Conservation (phyloP, 2,329 filamentous ascomycete species). For the Exophiala oligosperma region DNA sequence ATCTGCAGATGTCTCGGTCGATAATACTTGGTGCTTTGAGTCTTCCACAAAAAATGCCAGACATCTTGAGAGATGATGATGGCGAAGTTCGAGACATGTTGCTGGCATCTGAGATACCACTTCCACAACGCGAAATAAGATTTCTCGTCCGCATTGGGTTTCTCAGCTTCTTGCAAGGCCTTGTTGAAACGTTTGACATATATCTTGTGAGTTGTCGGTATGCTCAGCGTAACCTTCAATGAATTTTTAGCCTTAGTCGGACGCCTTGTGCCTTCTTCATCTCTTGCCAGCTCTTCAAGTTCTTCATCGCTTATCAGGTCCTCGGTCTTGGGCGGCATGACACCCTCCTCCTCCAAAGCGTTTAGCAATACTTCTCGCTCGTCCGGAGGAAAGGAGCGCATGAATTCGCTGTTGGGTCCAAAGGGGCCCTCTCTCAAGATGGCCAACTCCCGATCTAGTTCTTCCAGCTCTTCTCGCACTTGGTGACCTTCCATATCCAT, state of each 20-base stretch:
- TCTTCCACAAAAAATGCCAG: constrained; percentile 68
- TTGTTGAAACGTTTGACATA: constrained; percentile 44
- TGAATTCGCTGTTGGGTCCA: constrained; percentile 45
- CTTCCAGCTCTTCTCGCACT: constrained; percentile 39
- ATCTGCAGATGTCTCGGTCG: constrained; percentile 62
- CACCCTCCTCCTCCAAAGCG: constrained; percentile 42
- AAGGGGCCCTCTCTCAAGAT: constrained; percentile 44
- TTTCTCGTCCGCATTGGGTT: constrained; percentile 32
- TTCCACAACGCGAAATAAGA: constrained; percentile 46
- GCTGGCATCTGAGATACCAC: constrained; percentile 52
- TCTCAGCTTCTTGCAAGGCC: constrained; percentile 36
- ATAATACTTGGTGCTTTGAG: constrained; percentile 48
- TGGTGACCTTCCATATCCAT: constrained; percentile 39
- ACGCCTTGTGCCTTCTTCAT: constrained; percentile 19
- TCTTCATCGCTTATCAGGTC: constrained; percentile 43
- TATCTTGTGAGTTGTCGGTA: constrained; percentile 37
- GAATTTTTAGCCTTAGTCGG: constrained; percentile 4
- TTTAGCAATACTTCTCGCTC: constrained; percentile 43
- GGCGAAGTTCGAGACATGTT: constrained; percentile 48
- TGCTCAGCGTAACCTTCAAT: constrained; percentile 36
- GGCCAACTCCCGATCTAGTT: constrained; percentile 42
- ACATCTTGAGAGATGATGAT: constrained; percentile 58
- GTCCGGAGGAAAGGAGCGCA: constrained; percentile 42
- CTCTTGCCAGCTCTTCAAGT: constrained; percentile 37
- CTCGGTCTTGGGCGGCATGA: constrained; percentile 32